Evolutionary conservation across 257 asterid genomes (phyloP), one percentile per base, ranked within the genome.

Genomic region (Ajuga chamaepitys): DNA sequence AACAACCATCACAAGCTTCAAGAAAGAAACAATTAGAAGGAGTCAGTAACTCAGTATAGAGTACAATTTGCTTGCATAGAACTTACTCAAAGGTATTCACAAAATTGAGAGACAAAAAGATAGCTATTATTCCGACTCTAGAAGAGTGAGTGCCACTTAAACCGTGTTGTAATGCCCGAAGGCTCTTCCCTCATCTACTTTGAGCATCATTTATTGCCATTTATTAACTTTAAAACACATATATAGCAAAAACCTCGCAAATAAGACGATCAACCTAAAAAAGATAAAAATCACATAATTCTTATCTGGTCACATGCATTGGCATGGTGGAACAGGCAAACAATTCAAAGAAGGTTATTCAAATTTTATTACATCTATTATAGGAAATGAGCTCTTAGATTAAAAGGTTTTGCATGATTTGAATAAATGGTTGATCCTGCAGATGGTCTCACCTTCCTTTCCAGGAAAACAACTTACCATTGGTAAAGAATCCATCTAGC

Each of bases 1-100:
- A 81, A 93, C 99, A 72, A 93, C 97, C 95, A 86, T 89, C 71
- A 89, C 97, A 71, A 93, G 83, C 98, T 92, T 80, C 68, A 63
- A 47, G 52, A 57, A n/a, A 70, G 51, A 54, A 42, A 70, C 26
- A 62, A 75, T 69, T 28, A 44, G 66, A 68, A 56, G 48, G 70
- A 48, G 67, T 77, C 60, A 85, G 74, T 41, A 65, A 48, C 64
- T 77, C 60, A 85, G 74, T 41, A 65, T 22, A 6, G 26, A 28
- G 13, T 21, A 47, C 16, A 34, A 52, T 12, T 37, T 58, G 50
- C 72, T 22, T 11, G 42, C 11, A 70, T 12, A 18, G 57, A 30
- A 62, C 7, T 47, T 10, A 37, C 30, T 22, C 44, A 25, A 55
- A 67, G 38, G 41, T 18, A 50, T 21, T 44, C 40, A 63, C 8